A percentile compares a stretch with the other conserved stretches of the same genome.
Evolutionary conservation across 106 monocot species (phyloP).

Genomic region (Acorus gramineus): DNA sequence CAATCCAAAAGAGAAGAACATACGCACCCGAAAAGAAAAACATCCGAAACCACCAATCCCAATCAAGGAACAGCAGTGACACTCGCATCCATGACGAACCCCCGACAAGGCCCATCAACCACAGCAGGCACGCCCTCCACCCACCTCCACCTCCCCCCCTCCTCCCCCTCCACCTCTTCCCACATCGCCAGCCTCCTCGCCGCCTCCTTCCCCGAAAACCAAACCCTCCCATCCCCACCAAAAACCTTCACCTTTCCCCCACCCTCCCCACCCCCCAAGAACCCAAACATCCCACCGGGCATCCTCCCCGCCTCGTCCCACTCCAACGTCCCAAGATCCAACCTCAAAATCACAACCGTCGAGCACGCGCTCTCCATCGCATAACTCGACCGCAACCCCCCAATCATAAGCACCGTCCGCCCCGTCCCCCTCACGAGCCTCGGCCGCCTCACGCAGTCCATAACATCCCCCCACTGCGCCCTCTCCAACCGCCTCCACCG

Average conservation of each 20-base stretch:
- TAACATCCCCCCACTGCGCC: conserved; percentile 73
- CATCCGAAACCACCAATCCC: too few species aligned
- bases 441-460: conserved; percentile 79
- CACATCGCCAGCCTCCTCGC: conserved; percentile 84
- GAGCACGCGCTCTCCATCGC: conserved; percentile 84
- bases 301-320: conserved; percentile 92
- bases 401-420: conserved; percentile 63
- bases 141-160: conserved; percentile 66
- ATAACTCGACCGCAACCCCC: conserved; percentile 71
- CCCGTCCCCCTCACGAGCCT: conserved; percentile 59
- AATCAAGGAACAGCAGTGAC: conserved; percentile 49
- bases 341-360: conserved; percentile 71
- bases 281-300: conserved; percentile 79
- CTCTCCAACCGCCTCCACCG: conserved; percentile 65
- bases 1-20: too few species aligned
- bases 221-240: conserved; percentile 88
- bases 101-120: conserved; percentile 67
- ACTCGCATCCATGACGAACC: conserved; percentile 69
- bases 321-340: conserved; percentile 72
- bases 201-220: conserved; percentile 91
- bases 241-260: conserved; percentile 83
- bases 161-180: conserved; percentile 50
- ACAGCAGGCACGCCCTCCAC: conserved; percentile 75
- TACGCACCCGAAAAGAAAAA: too few species aligned
- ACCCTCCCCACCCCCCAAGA: conserved; percentile 42